Evolutionary conservation across 2,329 filamentous ascomycete species (phyloP).

Genomic region (Sclerotinia trifoliorum): DNA sequence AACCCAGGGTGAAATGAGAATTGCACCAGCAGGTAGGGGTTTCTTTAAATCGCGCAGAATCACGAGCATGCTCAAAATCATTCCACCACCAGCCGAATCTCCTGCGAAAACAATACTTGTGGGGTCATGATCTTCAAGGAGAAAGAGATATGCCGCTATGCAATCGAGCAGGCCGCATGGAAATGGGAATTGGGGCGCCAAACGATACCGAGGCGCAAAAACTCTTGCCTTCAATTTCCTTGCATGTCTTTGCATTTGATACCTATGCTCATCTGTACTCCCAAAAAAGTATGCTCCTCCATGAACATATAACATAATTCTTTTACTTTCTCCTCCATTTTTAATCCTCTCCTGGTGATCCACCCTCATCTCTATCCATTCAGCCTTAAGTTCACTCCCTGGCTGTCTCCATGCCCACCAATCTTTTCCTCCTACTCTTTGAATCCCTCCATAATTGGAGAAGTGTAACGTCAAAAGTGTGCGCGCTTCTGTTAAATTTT

Average conservation of each 20-base stretch:
- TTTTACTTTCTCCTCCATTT: conserved; percentile 57
- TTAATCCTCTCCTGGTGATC: conserved; percentile 73
- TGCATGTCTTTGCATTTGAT: conserved; percentile 94
- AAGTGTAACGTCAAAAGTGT: conserved; percentile 68
- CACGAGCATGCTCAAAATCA: conserved; percentile 79
- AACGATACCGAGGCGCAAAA: conserved; percentile 64
- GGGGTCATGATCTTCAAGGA: conserved; percentile 73
- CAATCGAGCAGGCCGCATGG: conserved; percentile 91
- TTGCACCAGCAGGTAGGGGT: conserved; percentile 82
- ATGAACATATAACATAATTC: conserved; percentile 91
- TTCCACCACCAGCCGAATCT: conserved; percentile 90
- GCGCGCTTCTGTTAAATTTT: conserved; percentile 66
- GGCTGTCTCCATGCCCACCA: conserved; percentile 89
- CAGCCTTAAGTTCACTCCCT: conserved; percentile 66
- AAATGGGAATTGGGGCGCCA: conserved; percentile 93
- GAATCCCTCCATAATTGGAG: conserved; percentile 74
- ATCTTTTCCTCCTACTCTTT: conserved; percentile 72
- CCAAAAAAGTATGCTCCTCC: conserved; percentile 96
- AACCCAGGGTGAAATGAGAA: conserved; percentile 93
- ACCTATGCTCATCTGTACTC: conserved; percentile 94
- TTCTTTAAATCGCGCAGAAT: conserved; percentile 78
- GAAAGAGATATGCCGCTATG: conserved; percentile 79
- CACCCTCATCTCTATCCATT: conserved; percentile 95
- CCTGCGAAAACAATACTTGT: conserved; percentile 83
- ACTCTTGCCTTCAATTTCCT: conserved; percentile 50